Conservation (phyloP, 2,329 filamentous ascomycete species). For the Gaeumannomyces tritici region DNA sequence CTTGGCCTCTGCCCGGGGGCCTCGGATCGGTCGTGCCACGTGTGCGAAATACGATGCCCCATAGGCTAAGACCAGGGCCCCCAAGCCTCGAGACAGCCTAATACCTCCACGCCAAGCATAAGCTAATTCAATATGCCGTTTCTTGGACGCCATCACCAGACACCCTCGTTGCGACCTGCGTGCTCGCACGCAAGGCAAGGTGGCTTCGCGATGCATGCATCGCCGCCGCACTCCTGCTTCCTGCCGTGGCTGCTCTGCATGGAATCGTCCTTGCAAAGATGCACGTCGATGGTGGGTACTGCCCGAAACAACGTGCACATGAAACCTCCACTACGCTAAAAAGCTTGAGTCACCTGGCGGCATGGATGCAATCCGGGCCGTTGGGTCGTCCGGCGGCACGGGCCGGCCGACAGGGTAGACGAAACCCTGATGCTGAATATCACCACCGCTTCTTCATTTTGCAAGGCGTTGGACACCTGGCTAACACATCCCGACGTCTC, state of each 20-base stretch:
- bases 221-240: slow-evolving; percentile 52
- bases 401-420: too few species aligned
- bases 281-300: slow-evolving; percentile 37
- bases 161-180: slow-evolving; percentile 50
- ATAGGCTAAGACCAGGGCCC: background rate
- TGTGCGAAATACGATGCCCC: background rate
- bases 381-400: background rate
- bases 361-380: background rate
- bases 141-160: slow-evolving; percentile 40
- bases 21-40: background rate
- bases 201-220: slow-evolving; percentile 56
- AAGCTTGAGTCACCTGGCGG: slow-evolving; percentile 1
- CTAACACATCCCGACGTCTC: background rate
- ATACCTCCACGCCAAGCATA: background rate
- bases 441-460: background rate
- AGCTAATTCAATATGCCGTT: background rate
- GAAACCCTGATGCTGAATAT: background rate
- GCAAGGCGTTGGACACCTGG: background rate
- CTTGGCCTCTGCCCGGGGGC: background rate
- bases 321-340: background rate
- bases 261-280: slow-evolving; percentile 49
- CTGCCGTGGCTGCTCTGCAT: slow-evolving; percentile 55
- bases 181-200: slow-evolving; percentile 49
- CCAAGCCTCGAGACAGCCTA: background rate
- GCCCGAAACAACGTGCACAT: slow-evolving; percentile 21